Evolutionary conservation across 177 flowering plant genomes (phyloP), one percentile per base, ranked within the genome.

Genomic region (Vitis hybrid): DNA sequence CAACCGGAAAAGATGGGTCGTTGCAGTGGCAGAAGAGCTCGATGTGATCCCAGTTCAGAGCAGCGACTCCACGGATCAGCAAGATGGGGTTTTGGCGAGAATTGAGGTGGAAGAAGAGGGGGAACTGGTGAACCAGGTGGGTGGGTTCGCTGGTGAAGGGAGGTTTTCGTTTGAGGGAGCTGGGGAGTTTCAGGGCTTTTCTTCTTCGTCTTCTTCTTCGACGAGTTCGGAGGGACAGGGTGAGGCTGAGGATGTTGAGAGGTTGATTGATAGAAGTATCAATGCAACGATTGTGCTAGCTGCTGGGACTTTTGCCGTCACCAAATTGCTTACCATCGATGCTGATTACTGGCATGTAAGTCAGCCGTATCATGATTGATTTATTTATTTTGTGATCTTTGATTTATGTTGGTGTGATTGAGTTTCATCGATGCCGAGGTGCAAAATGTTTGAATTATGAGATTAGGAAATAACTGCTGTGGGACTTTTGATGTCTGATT

Each of bases 321-420:
- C 95, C 60, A 94, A 87, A 78, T 77, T 92, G 91, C 87, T 94
- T 74, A 94, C 98, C 32, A 87, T 94, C 74, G 98, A 94, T 62
- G 75, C 61, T 1, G 95, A 94, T 78, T 94, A 91, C 66, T 94
- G 98, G 98, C 98, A 94, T 66, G 98, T 94, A 67, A 89, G 92
- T 79, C 34, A 48, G 30, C 45, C 17, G 2, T 18, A 17, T 32
- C 32, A 30, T 30, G 32, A 30, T 30, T 30, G 32, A 30, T 30
- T 30, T 30, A 30, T 30, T 30, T 30, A 26, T 57, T 57, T 1
- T 18, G 19, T 63, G 21, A 21, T 63, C 15, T 63, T 17, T 26
- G 3, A 32, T 11, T 26, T 17, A 34, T 32, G 45, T 7, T 0
- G 50, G 39, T 12, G 39, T 15, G 17, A 12, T 17, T 61, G 50